A percentile compares a stretch with the other conserved stretches of the same genome.
Conservation (phyloP, 108 stramenopile species). For the Fistulifera solaris region DNA sequence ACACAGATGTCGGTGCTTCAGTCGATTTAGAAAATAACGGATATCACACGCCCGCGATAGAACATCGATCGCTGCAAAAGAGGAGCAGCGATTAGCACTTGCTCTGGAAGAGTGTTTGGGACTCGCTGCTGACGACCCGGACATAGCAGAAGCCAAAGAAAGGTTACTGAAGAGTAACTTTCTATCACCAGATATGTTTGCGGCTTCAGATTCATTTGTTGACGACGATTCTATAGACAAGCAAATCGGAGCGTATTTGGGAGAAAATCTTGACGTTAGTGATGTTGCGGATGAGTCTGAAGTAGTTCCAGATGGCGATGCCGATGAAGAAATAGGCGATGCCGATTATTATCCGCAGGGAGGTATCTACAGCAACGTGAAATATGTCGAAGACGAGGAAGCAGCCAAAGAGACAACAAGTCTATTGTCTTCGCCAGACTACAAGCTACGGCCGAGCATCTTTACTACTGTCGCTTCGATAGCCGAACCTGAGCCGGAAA, state of each 20-base stretch:
- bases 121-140: constrained; percentile 8
- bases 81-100: constrained; percentile 2
- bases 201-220: too few relatives aligned
- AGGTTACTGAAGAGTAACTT: constrained; percentile 8
- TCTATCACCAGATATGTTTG: constrained; percentile 9
- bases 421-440: background rate
- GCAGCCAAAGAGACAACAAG: background rate
- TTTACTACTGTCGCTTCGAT: constrained; percentile 14
- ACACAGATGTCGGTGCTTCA: too few relatives aligned
- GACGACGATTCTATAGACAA: background rate
- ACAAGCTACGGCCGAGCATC: constrained; percentile 14
- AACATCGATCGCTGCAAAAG: background rate
- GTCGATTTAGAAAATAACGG: too few relatives aligned
- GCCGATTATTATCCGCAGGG: background rate
- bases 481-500: background rate
- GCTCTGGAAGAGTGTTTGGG: constrained; percentile 9
- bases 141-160: constrained; percentile 7
- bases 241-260: background rate
- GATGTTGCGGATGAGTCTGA: constrained; percentile 5
- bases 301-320: background rate
- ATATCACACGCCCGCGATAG: background rate
- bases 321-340: constrained; percentile 1
- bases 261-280: background rate
- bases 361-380: background rate
- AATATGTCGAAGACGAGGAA: background rate